Base-by-base conservation (phyloP, 176 grass and related monocot genomes). In the Juncus inflexus region DNA sequence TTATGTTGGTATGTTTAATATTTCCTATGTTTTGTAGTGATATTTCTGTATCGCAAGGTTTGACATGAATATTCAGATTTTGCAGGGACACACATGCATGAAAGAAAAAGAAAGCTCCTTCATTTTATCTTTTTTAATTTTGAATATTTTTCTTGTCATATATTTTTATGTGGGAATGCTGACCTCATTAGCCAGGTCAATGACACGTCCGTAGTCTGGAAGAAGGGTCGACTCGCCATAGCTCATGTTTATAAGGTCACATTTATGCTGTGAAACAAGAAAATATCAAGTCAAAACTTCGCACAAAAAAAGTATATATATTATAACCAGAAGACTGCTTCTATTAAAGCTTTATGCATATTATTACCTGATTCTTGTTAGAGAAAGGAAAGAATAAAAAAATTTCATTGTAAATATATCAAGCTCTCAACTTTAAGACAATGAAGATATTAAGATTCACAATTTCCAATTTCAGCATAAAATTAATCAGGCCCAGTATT, bases 231-330 rank as follows among this genome's bases (percentile, higher is more conserved):
- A 7, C 67, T 97, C 92, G 64, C 92, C 92, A 66, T 91, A 97
- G 85, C 92, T 97, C 92, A 97, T 97, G 64, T 97, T 97, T 74
- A 97, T 97, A 64, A 97, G 85, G 78, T 97, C 92, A 37, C 92
- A 97, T 81, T 91, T 97, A 71, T 97, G 92, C 92, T 97, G 84
- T 28, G 43, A 40, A 97, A 84, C 50, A 74, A 43, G 61, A 16
- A 74, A 84, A 12, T 73, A 66, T 52, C 79, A 11, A 79, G 19
- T 73, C 52, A 16, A 61, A 83, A 15, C 49, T 47, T 12, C 58
- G 67, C 43, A 73, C 15, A 14, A 72, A 54, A 75, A 12, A 67
- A 69, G 49, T 70, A 9, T 1, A 11, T 73, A 65, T 53, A 35
- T 47, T 57, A 35, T 61, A 38, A 80, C 19, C 19, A 28, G 19